Evolutionary conservation across 257 asterid species (phyloP).

Genomic region (Handroanthus guayacan): DNA sequence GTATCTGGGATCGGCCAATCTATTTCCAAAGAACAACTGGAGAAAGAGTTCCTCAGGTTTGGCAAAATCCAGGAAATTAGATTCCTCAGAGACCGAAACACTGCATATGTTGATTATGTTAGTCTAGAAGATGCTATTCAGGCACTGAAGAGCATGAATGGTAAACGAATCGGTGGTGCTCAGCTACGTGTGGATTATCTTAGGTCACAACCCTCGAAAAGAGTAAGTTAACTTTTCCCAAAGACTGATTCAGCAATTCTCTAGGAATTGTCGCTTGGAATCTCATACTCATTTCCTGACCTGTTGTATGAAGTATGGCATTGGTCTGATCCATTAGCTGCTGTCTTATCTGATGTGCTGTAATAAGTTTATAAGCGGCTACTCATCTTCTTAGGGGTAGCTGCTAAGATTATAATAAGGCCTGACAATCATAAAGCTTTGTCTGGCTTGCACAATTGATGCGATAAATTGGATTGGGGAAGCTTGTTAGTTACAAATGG

Average conservation of each 20-base stretch:
- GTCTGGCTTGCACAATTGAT: conserved; percentile 3
- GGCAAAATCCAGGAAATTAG: conserved; percentile 88
- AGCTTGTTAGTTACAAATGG: not conserved
- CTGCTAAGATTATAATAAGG: not conserved
- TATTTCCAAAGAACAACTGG: conserved; percentile 79
- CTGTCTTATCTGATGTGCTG: conserved; percentile 1
- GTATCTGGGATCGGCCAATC: conserved; percentile 89
- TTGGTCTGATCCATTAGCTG: conserved; percentile 19
- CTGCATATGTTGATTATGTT: conserved; percentile 82
- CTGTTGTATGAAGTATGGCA: not conserved
- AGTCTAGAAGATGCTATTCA: conserved; percentile 81
- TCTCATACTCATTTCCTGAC: not conserved
- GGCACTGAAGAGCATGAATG: conserved; percentile 84
- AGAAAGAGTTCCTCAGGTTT: conserved; percentile 76
- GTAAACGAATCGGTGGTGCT: conserved; percentile 73
- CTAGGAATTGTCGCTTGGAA: conserved; percentile 10
- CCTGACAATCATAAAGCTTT: not conserved
- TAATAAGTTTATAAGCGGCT: not conserved
- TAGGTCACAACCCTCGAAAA: conserved; percentile 81
- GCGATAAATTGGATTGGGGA: not conserved
- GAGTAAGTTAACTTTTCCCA: conserved; percentile 60
- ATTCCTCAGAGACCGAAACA: conserved; percentile 80
- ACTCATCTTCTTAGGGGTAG: conserved; percentile 1
- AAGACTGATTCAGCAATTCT: conserved; percentile 6
- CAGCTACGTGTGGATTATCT: conserved; percentile 93